Evolutionary conservation across 306 rosid genomes (phyloP).

Genomic region (Inga oerstediana): DNA sequence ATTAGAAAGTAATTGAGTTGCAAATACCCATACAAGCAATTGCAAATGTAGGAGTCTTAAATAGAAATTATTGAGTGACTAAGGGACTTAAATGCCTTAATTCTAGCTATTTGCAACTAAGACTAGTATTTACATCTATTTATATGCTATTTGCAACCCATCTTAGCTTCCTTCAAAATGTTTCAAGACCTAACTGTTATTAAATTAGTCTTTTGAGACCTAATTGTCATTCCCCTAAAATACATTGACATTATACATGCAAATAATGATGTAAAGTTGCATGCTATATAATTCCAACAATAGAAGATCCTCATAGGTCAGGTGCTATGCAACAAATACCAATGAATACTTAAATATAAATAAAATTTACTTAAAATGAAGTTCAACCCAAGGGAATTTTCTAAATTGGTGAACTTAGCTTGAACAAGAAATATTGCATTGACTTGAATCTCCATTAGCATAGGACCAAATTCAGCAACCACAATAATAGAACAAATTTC

Average conservation of each 20-base stretch:
- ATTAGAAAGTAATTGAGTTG: too few species aligned
- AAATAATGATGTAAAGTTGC: slow-evolving; percentile 3
- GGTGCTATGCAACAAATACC: neutral
- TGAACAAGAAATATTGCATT: slow-evolving; percentile 7
- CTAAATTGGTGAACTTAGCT: neutral
- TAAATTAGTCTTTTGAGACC: too few species aligned
- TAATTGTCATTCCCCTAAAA: too few species aligned
- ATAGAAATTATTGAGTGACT: too few species aligned
- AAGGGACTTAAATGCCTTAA: too few species aligned
- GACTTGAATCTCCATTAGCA: neutral
- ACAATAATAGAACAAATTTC: neutral
- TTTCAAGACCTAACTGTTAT: too few species aligned
- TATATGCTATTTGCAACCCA: too few species aligned
- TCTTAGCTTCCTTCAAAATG: too few species aligned
- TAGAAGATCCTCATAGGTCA: neutral
- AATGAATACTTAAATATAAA: neutral
- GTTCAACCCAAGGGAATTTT: slow-evolving; percentile 3
- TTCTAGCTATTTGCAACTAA: too few species aligned
- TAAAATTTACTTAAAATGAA: neutral
- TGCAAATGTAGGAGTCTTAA: too few species aligned
- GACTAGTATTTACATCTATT: too few species aligned
- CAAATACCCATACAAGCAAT: too few species aligned
- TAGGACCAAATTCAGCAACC: neutral
- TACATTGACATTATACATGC: neutral
- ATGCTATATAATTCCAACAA: neutral